phyloP scores from a whole-genome alignment of 129 eudicot genomes.

The Lactuca saligna region DNA sequence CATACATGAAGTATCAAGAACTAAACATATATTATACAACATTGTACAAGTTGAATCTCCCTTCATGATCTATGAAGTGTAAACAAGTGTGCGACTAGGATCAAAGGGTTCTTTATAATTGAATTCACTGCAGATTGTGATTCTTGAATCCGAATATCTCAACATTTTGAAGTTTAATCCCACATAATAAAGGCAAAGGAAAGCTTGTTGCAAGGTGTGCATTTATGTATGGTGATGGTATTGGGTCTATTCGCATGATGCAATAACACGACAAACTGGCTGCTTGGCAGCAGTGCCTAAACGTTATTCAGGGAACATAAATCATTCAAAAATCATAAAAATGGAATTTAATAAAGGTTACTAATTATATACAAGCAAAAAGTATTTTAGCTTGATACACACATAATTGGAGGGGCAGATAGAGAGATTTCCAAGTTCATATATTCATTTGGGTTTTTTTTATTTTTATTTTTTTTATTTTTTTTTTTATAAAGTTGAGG shows the following conservation, averaged over 20 bases:
- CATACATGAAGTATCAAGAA: neutral
- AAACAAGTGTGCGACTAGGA: conserved; percentile 13
- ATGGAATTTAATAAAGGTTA: conserved; percentile 25
- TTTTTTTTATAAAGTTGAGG: conserved; percentile 57
- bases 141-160: conserved; percentile 47
- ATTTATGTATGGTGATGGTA: conserved; percentile 55
- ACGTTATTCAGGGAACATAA: neutral
- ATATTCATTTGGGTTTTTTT: conserved; percentile 56
- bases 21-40: conserved; percentile 22
- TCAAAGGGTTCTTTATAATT: conserved; percentile 31
- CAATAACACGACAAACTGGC: conserved; percentile 19
- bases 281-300: too few relatives aligned
- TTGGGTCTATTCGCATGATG: conserved; percentile 62
- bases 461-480: conserved; percentile 45
- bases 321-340: neutral
- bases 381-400: conserved; percentile 42
- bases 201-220: conserved; percentile 50
- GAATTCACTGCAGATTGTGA: conserved; percentile 56
- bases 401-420: conserved; percentile 46
- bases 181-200: conserved; percentile 54
- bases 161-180: conserved; percentile 55
- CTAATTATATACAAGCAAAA: conserved; percentile 61
- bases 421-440: conserved; percentile 58
- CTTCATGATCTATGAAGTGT: conserved; percentile 14
- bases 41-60: conserved; percentile 18